Evolutionary conservation across 2,329 filamentous ascomycete species (phyloP).

Genomic region (Clarireedia monteithiana): DNA sequence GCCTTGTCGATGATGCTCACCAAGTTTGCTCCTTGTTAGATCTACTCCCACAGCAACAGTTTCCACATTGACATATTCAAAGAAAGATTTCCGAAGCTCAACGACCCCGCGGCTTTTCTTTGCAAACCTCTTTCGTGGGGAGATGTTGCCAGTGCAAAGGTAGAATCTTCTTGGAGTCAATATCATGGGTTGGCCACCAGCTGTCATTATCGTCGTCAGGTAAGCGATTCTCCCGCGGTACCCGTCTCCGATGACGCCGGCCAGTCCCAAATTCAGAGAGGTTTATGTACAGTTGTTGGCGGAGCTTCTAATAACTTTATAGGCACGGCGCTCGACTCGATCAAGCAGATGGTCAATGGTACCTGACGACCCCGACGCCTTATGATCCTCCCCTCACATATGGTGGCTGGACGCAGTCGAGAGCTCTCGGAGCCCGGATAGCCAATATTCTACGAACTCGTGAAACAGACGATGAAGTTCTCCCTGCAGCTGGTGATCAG

Average conservation of each 20-base stretch:
- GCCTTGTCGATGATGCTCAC: too few species aligned
- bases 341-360: constrained; percentile 91
- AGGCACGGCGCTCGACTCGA: constrained; percentile 92
- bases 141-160: not conserved
- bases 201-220: constrained; percentile 44
- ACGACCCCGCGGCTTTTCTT: not conserved
- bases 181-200: constrained; percentile 39
- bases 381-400: constrained; percentile 96
- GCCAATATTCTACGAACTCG: constrained; percentile 58
- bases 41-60: too few species aligned
- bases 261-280: not conserved
- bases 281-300: not conserved
- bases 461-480: constrained; percentile 32
- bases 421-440: constrained; percentile 75
- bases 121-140: not conserved
- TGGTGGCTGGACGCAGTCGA: constrained; percentile 83
- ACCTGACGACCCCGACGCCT: constrained; percentile 82
- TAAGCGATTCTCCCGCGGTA: constrained; percentile 22
- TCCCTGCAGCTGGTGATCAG: constrained; percentile 10
- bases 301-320: constrained; percentile 10
- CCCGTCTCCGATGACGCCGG: too few species aligned
- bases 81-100: not conserved
- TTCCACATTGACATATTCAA: too few species aligned
- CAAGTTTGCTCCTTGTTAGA: too few species aligned
- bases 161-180: constrained; percentile 1